Evolutionary conservation across 2,329 filamentous ascomycete species (phyloP), one percentile per base, ranked within the genome.

Genomic region (Nemania abortiva): DNA sequence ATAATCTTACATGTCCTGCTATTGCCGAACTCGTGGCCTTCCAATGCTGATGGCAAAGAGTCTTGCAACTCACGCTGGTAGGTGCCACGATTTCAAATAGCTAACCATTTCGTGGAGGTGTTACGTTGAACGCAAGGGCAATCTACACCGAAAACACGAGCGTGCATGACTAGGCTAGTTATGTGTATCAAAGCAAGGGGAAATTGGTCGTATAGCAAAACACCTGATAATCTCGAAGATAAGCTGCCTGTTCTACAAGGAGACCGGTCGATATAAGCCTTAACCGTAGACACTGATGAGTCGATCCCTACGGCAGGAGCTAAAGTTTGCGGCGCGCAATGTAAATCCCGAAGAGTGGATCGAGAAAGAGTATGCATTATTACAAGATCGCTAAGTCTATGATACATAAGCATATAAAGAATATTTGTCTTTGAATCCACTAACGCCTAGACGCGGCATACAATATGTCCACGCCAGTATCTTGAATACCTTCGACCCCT

Each of bases 371-470:
- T 50, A 27, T 42, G 7, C 49, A 45, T 54, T 73, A 74, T 76
- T 75, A 76, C 70, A 74, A 75, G 66, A 65, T 72, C 57, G 70
- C 55, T 74, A 73, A 59, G 56, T 72, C 68, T 76, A 76, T 71
- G 31, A 49, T 69, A 71, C 66, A 68, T 29, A 6, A 37, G 29
- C 20, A 58, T 52, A n/a, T 34, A 37, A 64, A 57, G 3, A 34
- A 64, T 49, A 57, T n/a, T 54, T 37, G 22, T 27, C 34, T 50
- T 60, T 45, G 31, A 50, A 50, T 49, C 31, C 64, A 34, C 45
- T 9, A 69, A 67, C 68, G 65, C 64, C 70, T 13, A 31, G 20
- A 18, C 15, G 22, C n/a, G 50, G 34, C 6, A 47, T 59, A 34
- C 22, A 63, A 37, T 56, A 55, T 60, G 54, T 37, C 31, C 6